Conservation (phyloP, 495 filamentous ascomycete genomes). For the Pyrenula massariospora region DNA sequence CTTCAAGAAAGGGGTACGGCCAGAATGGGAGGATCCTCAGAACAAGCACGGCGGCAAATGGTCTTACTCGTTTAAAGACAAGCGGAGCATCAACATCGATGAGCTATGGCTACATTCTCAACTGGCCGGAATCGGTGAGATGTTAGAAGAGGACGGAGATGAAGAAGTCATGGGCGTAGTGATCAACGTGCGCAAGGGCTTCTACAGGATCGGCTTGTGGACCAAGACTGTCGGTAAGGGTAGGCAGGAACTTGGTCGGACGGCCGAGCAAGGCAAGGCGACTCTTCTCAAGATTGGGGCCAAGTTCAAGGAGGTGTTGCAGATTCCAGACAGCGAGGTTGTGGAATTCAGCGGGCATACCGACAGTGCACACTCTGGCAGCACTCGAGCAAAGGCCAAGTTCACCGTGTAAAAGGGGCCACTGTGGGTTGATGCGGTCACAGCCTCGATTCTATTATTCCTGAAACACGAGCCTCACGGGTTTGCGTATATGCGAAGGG, state of each 20-base stretch:
- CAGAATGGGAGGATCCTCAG: conserved; percentile 95
- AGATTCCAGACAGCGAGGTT: conserved; percentile 57
- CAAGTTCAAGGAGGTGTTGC: conserved; percentile 83
- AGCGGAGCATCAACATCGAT: conserved; percentile 80
- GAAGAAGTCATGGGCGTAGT: conserved; percentile 98
- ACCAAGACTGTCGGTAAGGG: conserved; percentile 81
- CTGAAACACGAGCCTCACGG: no score
- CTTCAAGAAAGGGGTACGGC: conserved; percentile 93
- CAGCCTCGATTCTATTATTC: no score
- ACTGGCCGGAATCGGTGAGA: conserved; percentile 94
- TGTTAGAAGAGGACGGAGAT: conserved; percentile 80
- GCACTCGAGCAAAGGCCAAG: conserved; percentile 92
- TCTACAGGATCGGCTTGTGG: conserved; percentile 92
- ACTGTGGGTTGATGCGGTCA: background rate
- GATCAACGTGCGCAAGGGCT: conserved; percentile 95
- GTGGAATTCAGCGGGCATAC: conserved; percentile 97
- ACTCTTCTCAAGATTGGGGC: conserved; percentile 70
- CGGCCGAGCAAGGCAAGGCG: conserved; percentile 69
- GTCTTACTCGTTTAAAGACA: conserved; percentile 95
- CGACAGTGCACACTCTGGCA: conserved; percentile 81
- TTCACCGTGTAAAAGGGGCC: conserved; percentile 52
- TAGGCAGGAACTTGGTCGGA: conserved; percentile 58
- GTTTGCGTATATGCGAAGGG: no score
- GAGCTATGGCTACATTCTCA: conserved; percentile 95
- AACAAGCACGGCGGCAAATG: conserved; percentile 99